Evolutionary conservation across 1,284 basidiomycete genomes (phyloP), one percentile per base, ranked within the genome.

Genomic region (Ustilago hordei): DNA sequence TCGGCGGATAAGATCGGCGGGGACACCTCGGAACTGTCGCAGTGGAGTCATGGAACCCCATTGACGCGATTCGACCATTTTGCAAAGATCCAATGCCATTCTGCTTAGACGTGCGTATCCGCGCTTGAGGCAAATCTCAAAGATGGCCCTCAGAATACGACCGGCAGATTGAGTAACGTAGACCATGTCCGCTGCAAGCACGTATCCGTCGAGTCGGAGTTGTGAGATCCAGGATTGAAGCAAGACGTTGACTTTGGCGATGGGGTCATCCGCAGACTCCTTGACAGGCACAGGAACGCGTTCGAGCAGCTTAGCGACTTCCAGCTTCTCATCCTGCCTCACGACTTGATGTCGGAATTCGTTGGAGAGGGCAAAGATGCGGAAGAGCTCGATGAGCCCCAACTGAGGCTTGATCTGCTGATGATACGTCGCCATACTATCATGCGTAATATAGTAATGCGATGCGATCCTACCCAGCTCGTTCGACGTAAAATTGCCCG

Each of bases 11-110:
- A 99, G 92, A 72, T 98, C 95, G 0, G 94, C 94, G 13, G 84
- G 83, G 0, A 96, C 92, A 81, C 92, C 92, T 84, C 92, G 93
- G 90, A 98, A 99, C 86, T 99, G 97, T 59, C 96, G 91, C 58
- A 99, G 89, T 15, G 96, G 96, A 0, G 95, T 95, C 95, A 99
- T 99, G 0, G 95, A 95, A 54, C 92, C 92, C 96, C 97, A 99
- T 90, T 93, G 75, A 45, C 95, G 5, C 93, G 75, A 80, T 82
- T 88, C 87, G 52, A 87, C 93, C 95, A 98, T 98, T 89, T 99
- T 98, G 89, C 96, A 99, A 69, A 99, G 88, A 78, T 96, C 93
- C 45, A 99, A 89, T 6, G 94, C 94, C 32, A 93, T 92, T 74
- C 94, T 92, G 1, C 95, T 94, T 0, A 96, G 93, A 7, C 93